Evolutionary conservation across 768 basidiomycete genomes (phyloP), one percentile per base, ranked within the genome.

Genomic region (Imleria badia): DNA sequence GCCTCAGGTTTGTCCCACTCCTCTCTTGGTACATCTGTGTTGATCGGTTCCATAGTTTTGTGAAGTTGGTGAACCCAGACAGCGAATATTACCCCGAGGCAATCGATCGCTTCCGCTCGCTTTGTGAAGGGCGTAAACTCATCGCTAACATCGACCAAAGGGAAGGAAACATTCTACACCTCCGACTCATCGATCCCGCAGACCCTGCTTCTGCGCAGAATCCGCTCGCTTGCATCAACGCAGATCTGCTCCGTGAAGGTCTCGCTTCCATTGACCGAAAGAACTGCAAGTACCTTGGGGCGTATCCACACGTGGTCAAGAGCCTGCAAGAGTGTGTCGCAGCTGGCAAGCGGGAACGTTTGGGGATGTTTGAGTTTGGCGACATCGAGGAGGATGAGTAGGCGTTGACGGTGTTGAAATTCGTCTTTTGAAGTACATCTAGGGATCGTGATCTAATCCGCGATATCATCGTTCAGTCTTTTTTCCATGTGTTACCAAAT

Each of bases 61-160:
- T 98, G 56, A 92, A 89, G 69, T 81, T 96, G 34, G 84, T 86
- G 19, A 83, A 84, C 17, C 74, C 83, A 10, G 85, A 88, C 10
- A 94, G 87, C 69, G 97, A 99, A 56, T 97, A 98, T 72, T 83
- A 87, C 46, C 66, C 75, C 1, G 96, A 98, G 54, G 89, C 95
- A 5, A 68, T 94, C 45, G 87, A 91, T 46, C 86, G 91, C 46
- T 98, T 98, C 85, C 84, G 87, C 23, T 71, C 80, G 15, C 76
- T 94, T 19, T 91, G 89, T 60, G 94, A 94, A 72, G 93, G 92
- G n/a, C 87, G 94, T 49, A 94, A 94, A 66, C 80, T 98, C n/a
- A 77, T 98, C 45, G 97, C 94, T n/a, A 98, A 95, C 73, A 77
- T 94, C 54, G 97, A 99, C 70, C 81, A 87, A 65, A 85, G 78